phyloP scores from a whole-genome alignment of 768 basidiomycete species.

The Serendipita vermifera region DNA sequence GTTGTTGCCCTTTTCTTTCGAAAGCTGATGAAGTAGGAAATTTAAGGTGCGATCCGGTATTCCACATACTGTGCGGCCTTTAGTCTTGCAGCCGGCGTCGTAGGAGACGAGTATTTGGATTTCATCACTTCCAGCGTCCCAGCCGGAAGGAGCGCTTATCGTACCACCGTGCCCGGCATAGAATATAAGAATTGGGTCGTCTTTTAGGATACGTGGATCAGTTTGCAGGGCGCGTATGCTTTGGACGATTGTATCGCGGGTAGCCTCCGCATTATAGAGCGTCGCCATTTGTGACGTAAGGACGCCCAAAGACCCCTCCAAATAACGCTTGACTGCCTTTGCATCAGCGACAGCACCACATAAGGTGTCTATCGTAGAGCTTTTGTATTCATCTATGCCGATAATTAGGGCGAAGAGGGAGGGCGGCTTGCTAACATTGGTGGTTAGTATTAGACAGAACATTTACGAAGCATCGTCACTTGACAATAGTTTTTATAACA shows the following conservation, averaged over 20 bases:
- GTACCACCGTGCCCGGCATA: slow-evolving; percentile 37
- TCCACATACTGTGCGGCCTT: slow-evolving; percentile 19
- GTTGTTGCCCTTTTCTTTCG: slow-evolving; percentile 50
- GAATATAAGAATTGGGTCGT: slow-evolving; percentile 30
- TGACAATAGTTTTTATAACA: too few relatives aligned
- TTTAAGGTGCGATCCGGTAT: slow-evolving; percentile 56
- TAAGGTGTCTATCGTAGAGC: slow-evolving; percentile 23
- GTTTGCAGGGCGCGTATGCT: slow-evolving; percentile 19
- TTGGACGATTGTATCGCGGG: slow-evolving; percentile 25
- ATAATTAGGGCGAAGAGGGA: slow-evolving; percentile 31
- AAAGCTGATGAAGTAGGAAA: slow-evolving; percentile 45
- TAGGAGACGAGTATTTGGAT: slow-evolving; percentile 28
- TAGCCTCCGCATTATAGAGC: slow-evolving; percentile 28
- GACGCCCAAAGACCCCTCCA: slow-evolving; percentile 23
- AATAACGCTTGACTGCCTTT: slow-evolving; percentile 26
- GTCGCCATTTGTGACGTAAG: slow-evolving; percentile 25
- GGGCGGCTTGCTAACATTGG: too few relatives aligned
- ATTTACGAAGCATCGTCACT: too few relatives aligned
- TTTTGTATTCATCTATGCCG: slow-evolving; percentile 31
- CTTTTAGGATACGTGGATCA: slow-evolving; percentile 15
- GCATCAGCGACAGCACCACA: slow-evolving; percentile 31
- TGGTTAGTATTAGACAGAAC: too few relatives aligned
- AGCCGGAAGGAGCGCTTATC: slow-evolving; percentile 22
- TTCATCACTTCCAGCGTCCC: slow-evolving; percentile 22
- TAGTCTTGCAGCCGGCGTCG: slow-evolving; percentile 26